Base-by-base conservation (phyloP, 2,329 filamentous ascomycete genomes). In the Trichophyton equinum region DNA sequence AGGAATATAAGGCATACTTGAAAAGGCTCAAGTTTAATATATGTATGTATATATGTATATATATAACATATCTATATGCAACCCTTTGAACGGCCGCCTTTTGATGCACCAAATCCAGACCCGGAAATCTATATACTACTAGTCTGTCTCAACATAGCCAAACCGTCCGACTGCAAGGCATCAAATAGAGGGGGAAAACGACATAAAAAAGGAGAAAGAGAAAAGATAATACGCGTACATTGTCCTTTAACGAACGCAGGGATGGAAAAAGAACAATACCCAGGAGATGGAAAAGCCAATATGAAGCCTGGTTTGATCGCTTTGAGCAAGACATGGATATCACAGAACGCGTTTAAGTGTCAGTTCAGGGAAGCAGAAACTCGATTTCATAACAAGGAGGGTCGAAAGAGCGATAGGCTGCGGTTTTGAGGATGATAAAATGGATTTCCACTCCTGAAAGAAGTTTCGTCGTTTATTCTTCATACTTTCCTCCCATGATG, bases 401-500 rank as follows among this genome's bases (percentile, higher is more conserved):
- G 33, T 38, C 33, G 33, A 7, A 38, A 38, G 9, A 38, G 33
- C 9, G 33, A 38, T 38, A 9, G 33, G 9, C 33, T 13, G 8
- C 33, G 22, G 22, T 27, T 51, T 51, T 13, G 1, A 22, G 18
- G 22, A 13, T 38, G 11, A 22, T 13, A 25, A 13, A 25, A 11
- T 11, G n/a, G 20, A 33, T 53, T 30, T 33, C 11, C 22, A 13
- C 27, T 27, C 22, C 25, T 53, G 13, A 7, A 33, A 5, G n/a
- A 55, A 15, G 49, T 11, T 9, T 7, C 6, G 7, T n/a, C 13
- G 51, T 63, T 70, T 70, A 79, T 65, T 90, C 87, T 71, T 89
- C 86, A 70, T 82, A 91, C 63, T 80, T 81, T 63, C 81, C 84
- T 18, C 79, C 77, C 55, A 87, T 75, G 44, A 83, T 77, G 18